Base-by-base conservation (phyloP, 352 stramenopile species). In the Achlya hypogyna region DNA sequence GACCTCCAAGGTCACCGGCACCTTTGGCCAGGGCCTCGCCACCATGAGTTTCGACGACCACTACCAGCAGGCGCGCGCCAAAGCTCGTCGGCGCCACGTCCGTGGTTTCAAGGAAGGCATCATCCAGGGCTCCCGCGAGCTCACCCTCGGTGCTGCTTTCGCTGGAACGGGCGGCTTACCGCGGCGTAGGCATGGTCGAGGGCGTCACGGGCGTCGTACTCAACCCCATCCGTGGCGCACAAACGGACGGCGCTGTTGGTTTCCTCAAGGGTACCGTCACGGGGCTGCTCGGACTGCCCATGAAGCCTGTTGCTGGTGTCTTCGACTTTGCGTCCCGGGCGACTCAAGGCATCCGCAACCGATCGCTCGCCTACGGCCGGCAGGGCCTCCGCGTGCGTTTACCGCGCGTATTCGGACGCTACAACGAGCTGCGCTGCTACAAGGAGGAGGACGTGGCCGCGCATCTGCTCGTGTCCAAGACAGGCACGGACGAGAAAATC, bases 261-360 rank as follows among this genome's bases (percentile, higher is more conserved):
- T 94, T 95, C 59, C 82, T 94, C 22, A 83, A 82, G 53, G 87
- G 87, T 20, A 94, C 87, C 16, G 87, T 95, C 52, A 93, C 85
- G 22, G 87, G 87, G 43, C 89, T 95, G 43, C 91, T 95, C 45
- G 87, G 87, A 4, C 73, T 95, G 25, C 85, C 87, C 0, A 81
- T 95, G 27, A 95, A 95, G 53, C 87, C 87, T 45, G 85, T 94
- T 0, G 87, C 87, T 9, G 87, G 87, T 5, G 91, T 95, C 31
- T 95, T 95, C 54, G 87, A 95, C 59, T 95, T 95, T 66, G 87
- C 87, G n/a, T 95, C 87, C 2, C 79, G 87, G 18, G 85, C 87
- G 18, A 93, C 85, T 0, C 87, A 95, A 69, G 87, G 87, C 43
- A 83, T 95, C 23, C 81, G 84, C 20, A 94, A 93, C 67, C 75